Percentiles rank a stretch among this genome's conserved stretches.
Evolutionary conservation across 2,329 filamentous ascomycete species (phyloP).

Genomic region (Phoma sp.): DNA sequence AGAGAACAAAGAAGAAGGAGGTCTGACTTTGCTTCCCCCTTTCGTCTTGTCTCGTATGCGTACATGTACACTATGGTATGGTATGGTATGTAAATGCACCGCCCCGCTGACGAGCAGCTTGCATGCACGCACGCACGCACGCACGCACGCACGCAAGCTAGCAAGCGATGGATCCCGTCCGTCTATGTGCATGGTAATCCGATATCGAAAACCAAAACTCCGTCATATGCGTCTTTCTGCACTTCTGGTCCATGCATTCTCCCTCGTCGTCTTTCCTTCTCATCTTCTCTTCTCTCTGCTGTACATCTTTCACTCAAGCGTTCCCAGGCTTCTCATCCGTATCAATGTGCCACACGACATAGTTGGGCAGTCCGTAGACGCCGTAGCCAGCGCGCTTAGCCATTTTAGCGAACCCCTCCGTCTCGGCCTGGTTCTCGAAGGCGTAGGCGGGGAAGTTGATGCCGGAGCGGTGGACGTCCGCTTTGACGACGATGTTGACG

Average conservation of each 20-base stretch:
- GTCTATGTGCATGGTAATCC: not conserved
- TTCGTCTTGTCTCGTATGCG: not conserved
- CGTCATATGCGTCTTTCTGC: constrained; percentile 9
- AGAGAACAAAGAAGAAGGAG: not conserved
- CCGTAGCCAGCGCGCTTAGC: constrained; percentile 93
- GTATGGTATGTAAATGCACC: not conserved
- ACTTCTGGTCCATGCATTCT: not conserved
- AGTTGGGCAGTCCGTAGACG: constrained; percentile 92
- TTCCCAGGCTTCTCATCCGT: constrained; percentile 95
- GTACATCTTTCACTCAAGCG: constrained; percentile 32
- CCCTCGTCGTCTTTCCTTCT: not conserved
- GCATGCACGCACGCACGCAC: too few relatives aligned
- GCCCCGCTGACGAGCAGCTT: not conserved
- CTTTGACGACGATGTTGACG: constrained; percentile 97
- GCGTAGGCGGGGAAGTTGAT: constrained; percentile 98
- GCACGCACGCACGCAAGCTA: too few relatives aligned
- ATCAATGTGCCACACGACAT: constrained; percentile 98
- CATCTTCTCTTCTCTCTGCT: not conserved
- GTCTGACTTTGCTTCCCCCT: not conserved
- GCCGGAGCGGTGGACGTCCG: constrained; percentile 93
- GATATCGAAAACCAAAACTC: not conserved
- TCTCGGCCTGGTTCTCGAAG: constrained; percentile 99
- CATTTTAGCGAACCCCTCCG: constrained; percentile 98
- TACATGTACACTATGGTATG: not conserved
- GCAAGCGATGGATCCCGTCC: not conserved